Conservation (phyloP, 1,284 basidiomycete species). For the Thecaphora thlaspeos region DNA sequence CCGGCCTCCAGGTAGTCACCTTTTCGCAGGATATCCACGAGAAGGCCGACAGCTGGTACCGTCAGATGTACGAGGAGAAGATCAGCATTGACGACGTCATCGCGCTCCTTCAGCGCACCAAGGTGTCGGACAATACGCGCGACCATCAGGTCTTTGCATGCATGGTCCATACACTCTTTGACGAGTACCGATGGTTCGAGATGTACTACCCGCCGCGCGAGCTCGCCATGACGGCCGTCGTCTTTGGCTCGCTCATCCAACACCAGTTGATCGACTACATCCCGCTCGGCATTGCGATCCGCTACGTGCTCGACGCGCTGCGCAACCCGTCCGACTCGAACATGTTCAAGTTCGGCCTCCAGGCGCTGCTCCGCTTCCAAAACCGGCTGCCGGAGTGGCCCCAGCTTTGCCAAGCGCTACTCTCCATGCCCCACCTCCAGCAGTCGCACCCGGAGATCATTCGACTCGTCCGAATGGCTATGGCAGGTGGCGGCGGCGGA, state of each 20-base stretch:
- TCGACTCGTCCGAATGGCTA: constrained; percentile 39
- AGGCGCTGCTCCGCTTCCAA: constrained; percentile 86
- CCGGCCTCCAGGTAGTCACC: constrained; percentile 83
- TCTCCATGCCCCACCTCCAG: constrained; percentile 80
- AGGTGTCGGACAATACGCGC: constrained; percentile 75
- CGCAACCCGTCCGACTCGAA: constrained; percentile 75
- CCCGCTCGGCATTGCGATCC: constrained; percentile 92
- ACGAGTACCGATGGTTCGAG: constrained; percentile 99
- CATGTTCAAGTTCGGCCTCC: constrained; percentile 91
- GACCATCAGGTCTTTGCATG: constrained; percentile 97
- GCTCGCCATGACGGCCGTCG: constrained; percentile 89
- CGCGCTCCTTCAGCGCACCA: constrained; percentile 77
- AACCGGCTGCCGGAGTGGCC: constrained; percentile 88
- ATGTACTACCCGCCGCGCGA: constrained; percentile 86
- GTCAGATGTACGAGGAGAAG: constrained; percentile 91
- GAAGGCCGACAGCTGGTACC: constrained; percentile 86
- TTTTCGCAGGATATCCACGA: constrained; percentile 86
- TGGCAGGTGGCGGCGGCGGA: constrained; percentile 20
- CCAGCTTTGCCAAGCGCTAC: constrained; percentile 82
- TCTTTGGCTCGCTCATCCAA: constrained; percentile 95
- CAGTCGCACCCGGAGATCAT: constrained; percentile 84
- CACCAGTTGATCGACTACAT: constrained; percentile 90
- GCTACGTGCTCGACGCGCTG: constrained; percentile 92
- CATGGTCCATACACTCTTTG: constrained; percentile 98
- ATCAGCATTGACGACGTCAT: constrained; percentile 94